These are phyloP conservation scores for Metschnikowia amazonensis DNA, from an alignment of 805 yeast genomes.

Conservation along the genomic window DNA sequence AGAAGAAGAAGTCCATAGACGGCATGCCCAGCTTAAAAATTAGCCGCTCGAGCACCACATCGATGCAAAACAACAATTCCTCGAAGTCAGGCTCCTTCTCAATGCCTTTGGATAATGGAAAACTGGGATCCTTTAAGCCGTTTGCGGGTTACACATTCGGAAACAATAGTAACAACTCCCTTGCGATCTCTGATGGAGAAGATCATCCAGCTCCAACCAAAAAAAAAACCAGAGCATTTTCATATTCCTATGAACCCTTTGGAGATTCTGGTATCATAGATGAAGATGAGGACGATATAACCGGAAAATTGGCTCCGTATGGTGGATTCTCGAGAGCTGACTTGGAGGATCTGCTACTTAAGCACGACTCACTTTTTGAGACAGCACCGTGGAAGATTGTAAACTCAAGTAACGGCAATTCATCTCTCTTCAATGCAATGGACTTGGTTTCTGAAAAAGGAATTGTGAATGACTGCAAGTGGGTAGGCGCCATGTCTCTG, in stretches of 20 bases:
- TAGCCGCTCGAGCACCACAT: slow-evolving; percentile 24
- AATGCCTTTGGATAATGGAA: slow-evolving; percentile 2
- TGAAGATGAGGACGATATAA: slow-evolving; percentile 15
- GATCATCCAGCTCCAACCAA: slow-evolving; percentile 12
- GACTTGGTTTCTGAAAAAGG: slow-evolving; percentile 46
- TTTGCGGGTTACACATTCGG: slow-evolving; percentile 20
- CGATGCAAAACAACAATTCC: slow-evolving; percentile 17
- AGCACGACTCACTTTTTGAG: slow-evolving; percentile 46
- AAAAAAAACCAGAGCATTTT: slow-evolving; percentile 2
- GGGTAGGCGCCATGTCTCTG: slow-evolving; percentile 93
- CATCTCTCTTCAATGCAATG: slow-evolving; percentile 83
- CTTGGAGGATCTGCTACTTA: slow-evolving; percentile 42
- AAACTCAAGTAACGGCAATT: slow-evolving; percentile 73
- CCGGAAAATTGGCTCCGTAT: slow-evolving; percentile 50
- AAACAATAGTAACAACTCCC: slow-evolving; percentile 27
- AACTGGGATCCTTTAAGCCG: slow-evolving; percentile 9
- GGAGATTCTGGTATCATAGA: slow-evolving; percentile 11
- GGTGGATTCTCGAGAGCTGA: slow-evolving; percentile 74
- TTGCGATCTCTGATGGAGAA: slow-evolving; percentile 31
- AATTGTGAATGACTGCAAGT: slow-evolving; percentile 40
- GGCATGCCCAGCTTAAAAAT: slow-evolving; percentile 37
- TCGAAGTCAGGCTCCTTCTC: slow-evolving; percentile 10
- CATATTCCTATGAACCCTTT: slow-evolving; percentile 13
- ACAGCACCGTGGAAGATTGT: slow-evolving; percentile 72
- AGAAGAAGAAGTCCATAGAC: slow-evolving; percentile 30